phyloP scores from a whole-genome alignment of 1,139 yeast genomes.

The Hyphopichia fennica region DNA sequence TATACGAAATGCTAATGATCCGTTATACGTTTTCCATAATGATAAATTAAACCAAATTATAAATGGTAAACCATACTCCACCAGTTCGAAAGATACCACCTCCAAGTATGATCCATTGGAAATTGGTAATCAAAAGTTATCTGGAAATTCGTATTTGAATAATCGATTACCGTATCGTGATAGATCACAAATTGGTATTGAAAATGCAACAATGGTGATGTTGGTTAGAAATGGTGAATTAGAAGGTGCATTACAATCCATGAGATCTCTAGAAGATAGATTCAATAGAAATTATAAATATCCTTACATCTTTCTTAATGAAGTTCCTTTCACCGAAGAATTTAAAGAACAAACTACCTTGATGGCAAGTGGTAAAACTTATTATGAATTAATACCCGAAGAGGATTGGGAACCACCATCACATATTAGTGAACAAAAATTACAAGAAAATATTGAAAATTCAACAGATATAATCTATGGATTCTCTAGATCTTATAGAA shows the following conservation, averaged over 20 bases:
- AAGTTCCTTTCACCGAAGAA: conserved; percentile 41
- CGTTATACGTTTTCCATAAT: background rate
- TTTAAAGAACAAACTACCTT: conserved; percentile 60
- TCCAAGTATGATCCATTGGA: conserved; percentile 1
- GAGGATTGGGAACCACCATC: conserved; percentile 46
- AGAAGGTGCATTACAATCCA: conserved; percentile 41
- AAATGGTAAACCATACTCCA: background rate
- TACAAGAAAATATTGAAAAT: conserved; percentile 24
- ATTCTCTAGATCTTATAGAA: conserved; percentile 38
- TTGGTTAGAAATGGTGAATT: conserved; percentile 44
- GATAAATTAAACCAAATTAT: background rate
- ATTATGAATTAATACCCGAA: conserved; percentile 42
- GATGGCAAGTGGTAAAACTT: conserved; percentile 81
- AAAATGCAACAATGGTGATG: conserved; percentile 54
- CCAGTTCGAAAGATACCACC: background rate
- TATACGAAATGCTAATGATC: background rate
- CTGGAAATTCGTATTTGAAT: conserved; percentile 45
- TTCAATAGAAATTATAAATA: conserved; percentile 46
- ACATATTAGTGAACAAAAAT: conserved; percentile 31
- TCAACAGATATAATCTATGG: conserved; percentile 41
- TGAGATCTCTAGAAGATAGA: conserved; percentile 47
- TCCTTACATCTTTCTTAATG: conserved; percentile 49
- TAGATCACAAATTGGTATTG: conserved; percentile 39
- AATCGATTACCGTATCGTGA: conserved; percentile 27
- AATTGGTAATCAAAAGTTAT: conserved; percentile 28